phyloP scores from a whole-genome alignment of 2,329 filamentous ascomycete species.

The Exophiala alcalophila region DNA sequence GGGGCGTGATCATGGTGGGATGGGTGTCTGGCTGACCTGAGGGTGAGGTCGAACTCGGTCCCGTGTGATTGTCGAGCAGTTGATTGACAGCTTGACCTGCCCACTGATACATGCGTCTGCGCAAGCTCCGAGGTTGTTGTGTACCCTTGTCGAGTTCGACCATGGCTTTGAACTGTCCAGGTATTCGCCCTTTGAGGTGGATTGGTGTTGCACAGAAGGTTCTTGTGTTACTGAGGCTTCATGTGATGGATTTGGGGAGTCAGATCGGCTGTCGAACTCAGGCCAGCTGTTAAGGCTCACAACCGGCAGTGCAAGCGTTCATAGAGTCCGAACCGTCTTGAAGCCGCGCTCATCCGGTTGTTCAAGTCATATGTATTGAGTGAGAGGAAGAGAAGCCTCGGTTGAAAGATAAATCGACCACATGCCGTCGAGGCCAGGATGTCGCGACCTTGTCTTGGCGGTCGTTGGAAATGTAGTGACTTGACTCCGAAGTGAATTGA shows the following conservation, averaged over 20 bases:
- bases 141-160: constrained; percentile 1
- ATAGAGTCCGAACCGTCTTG: too few species aligned
- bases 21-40: constrained; percentile 2
- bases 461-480: too few species aligned
- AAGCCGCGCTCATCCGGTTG: too few species aligned
- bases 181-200: too few species aligned
- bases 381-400: too few species aligned
- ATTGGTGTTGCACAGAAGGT: too few species aligned
- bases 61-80: constrained; percentile 2
- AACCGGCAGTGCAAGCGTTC: too few species aligned
- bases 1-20: background rate
- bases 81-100: constrained; percentile 13
- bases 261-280: background rate
- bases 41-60: background rate
- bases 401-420: background rate
- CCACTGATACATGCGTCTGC: constrained; percentile 15
- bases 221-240: constrained; percentile 12
- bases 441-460: background rate
- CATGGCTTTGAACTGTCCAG: too few species aligned
- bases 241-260: background rate
- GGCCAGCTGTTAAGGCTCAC: background rate
- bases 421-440: background rate
- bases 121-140: constrained; percentile 15
- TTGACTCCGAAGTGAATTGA: background rate
- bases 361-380: too few species aligned